Base-by-base conservation (phyloP, 768 basidiomycete species). In the Peribolospora baueri region DNA sequence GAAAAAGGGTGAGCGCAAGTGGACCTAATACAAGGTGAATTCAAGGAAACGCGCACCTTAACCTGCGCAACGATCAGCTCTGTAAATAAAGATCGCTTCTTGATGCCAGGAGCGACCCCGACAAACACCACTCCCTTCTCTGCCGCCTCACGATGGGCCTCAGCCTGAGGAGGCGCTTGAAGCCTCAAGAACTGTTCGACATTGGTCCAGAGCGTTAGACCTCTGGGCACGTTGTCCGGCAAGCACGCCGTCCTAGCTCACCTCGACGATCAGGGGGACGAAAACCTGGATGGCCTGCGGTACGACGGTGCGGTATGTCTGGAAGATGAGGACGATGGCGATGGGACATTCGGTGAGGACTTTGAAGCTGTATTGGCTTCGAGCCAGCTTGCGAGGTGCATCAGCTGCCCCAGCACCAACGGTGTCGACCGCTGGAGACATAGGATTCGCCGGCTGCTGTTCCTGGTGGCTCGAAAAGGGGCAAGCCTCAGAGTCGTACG, bases 301-400 rank as follows among this genome's bases (percentile, higher is more conserved):
- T 52, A 84, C 78, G 57, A 82, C 66, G 6, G 71, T 68, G 48
- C 80, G 75, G 60, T 84, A 81, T 45, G 77, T 75, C 67, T 95
- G 91, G 58, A 82, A 80, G 68, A 93, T 82, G 38, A 87, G 77
- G 39, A 88, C 83, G 65, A 91, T 78, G 9, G 85, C 79, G 72
- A 90, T 81, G 5, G 84, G 84, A 73, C 91, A 82, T 69, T 98
- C 93, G 10, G 84, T 80, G 8, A 95, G 71, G 7, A 93, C 82
- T 68, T 93, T 95, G 73, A 93, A 88, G 65, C 86, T 90, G 56
- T 78, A 76, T 54, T 80, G 75, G 50, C 81, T 79, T 6, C 53
- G 60, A 54, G 61, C 61, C 48, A 55, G 59, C 41, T 46, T 48
- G 57, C 41, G 61, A 14, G 14, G 54, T 51, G 45, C 43, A 7